A percentile compares a stretch with the other conserved stretches of the same genome.
These are phyloP conservation scores for Auriscalpium orientale DNA, from an alignment of 768 basidiomycete genomes.

Conservation along the genomic window DNA sequence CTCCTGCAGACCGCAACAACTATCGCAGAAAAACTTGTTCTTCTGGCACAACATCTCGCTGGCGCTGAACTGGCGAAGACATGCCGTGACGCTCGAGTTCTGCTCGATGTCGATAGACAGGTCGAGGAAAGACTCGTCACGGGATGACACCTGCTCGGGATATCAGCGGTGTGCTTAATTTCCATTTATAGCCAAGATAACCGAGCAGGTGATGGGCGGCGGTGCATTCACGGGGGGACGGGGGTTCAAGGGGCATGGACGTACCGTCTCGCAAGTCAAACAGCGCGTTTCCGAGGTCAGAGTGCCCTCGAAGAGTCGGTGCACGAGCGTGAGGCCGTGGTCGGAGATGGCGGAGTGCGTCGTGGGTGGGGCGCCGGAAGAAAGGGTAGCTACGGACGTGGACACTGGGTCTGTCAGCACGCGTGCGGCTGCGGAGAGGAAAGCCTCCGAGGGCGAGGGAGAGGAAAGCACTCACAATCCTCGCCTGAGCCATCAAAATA, in stretches of 20 bases:
- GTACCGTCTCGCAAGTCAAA: constrained; percentile 93
- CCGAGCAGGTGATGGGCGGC: background rate
- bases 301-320: constrained; percentile 86
- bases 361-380: constrained; percentile 34
- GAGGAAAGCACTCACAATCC: constrained; percentile 49
- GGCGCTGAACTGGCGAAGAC: constrained; percentile 92
- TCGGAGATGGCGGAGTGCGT: constrained; percentile 35
- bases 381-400: constrained; percentile 49
- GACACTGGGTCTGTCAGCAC: constrained; percentile 37
- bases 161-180: constrained; percentile 18
- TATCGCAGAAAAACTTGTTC: constrained; percentile 98
- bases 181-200: background rate
- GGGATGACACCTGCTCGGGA: constrained; percentile 36
- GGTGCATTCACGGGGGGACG: background rate
- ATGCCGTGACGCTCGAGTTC: constrained; percentile 93
- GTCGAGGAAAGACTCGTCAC: constrained; percentile 95
- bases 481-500: constrained; percentile 34
- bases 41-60: constrained; percentile 97
- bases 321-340: constrained; percentile 66
- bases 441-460: background rate
- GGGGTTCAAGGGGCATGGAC: background rate
- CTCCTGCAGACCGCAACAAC: constrained; percentile 94
- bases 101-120: constrained; percentile 99
- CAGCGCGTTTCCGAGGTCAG: constrained; percentile 97
- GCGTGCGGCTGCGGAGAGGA: constrained; percentile 3